phyloP scores from a whole-genome alignment of 345 rosid genomes.

The Capsella bursapastoris region DNA sequence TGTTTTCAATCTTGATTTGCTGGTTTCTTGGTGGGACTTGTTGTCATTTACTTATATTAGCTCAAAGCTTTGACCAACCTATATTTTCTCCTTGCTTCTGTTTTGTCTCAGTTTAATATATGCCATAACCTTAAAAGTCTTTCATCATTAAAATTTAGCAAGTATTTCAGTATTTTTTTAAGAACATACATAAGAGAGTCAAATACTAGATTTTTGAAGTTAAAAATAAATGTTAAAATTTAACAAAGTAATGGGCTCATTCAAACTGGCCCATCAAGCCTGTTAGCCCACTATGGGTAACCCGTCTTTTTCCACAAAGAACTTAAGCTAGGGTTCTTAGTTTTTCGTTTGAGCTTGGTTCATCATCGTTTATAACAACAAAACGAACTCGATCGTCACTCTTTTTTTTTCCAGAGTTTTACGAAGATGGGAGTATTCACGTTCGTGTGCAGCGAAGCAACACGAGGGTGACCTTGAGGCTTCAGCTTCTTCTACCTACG shows the following conservation, averaged over 20 bases:
- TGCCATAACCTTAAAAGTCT: too few relatives aligned
- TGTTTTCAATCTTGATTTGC: too few relatives aligned
- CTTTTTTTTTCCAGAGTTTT: background rate
- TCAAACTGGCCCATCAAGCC: slow-evolving; percentile 7
- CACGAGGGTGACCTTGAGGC: slow-evolving; percentile 70
- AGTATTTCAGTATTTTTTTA: too few relatives aligned
- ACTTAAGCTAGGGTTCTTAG: slow-evolving; percentile 1
- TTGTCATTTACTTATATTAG: too few relatives aligned
- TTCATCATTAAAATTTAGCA: too few relatives aligned
- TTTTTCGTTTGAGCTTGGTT: background rate
- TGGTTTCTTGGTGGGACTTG: too few relatives aligned
- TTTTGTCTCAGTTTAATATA: too few relatives aligned
- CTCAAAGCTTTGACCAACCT: too few relatives aligned
- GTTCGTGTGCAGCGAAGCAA: slow-evolving; percentile 71
- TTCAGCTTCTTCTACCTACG: slow-evolving; percentile 61
- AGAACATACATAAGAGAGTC: too few relatives aligned
- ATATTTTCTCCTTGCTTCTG: too few relatives aligned
- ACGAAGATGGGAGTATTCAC: slow-evolving; percentile 62
- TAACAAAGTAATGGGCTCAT: background rate
- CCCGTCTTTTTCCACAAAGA: background rate
- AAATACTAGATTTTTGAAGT: too few relatives aligned
- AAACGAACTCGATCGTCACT: background rate
- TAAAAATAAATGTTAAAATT: too few relatives aligned
- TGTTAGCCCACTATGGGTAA: background rate
- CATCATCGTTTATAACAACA: background rate